Evolutionary conservation across 2,329 filamentous ascomycete genomes (phyloP).

Genomic region (Hypomyces perniciosus): DNA sequence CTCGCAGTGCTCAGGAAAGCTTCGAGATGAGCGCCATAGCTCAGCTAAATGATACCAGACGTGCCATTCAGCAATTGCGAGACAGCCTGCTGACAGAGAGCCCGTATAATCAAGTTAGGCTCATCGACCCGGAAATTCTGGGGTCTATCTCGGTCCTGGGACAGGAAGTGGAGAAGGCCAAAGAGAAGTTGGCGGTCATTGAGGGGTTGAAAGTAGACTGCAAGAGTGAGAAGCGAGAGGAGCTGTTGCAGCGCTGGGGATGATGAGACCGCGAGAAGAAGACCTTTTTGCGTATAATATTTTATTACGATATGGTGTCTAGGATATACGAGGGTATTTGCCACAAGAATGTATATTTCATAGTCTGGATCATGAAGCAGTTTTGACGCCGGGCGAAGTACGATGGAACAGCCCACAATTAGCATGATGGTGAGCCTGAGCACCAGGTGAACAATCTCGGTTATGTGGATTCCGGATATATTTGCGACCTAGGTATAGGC

Average conservation of each 20-base stretch:
- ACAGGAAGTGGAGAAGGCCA: constrained; percentile 39
- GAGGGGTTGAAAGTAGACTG: constrained; percentile 31
- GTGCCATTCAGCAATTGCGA: constrained; percentile 43
- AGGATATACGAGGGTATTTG: background rate
- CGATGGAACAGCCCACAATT: background rate
- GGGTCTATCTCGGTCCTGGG: constrained; percentile 41
- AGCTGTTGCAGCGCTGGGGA: constrained; percentile 36
- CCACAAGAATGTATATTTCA: background rate
- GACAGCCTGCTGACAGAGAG: constrained; percentile 51
- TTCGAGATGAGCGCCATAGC: constrained; percentile 40
- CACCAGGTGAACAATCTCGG: background rate
- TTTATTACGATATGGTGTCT: background rate
- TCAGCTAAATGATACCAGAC: constrained; percentile 41
- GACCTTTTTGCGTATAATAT: background rate
- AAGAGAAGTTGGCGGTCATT: constrained; percentile 32
- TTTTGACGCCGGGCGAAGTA: background rate
- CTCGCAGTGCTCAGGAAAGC: constrained; percentile 40
- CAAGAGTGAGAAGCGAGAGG: constrained; percentile 43
- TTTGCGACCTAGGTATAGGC: background rate
- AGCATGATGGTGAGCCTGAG: background rate
- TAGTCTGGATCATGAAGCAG: background rate
- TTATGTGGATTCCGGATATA: background rate
- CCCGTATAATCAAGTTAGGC: constrained; percentile 39
- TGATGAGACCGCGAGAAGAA: background rate
- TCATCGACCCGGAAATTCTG: constrained; percentile 49